Evolutionary conservation across 108 stramenopile species (phyloP).

Genomic region (Nitzschia putrida): DNA sequence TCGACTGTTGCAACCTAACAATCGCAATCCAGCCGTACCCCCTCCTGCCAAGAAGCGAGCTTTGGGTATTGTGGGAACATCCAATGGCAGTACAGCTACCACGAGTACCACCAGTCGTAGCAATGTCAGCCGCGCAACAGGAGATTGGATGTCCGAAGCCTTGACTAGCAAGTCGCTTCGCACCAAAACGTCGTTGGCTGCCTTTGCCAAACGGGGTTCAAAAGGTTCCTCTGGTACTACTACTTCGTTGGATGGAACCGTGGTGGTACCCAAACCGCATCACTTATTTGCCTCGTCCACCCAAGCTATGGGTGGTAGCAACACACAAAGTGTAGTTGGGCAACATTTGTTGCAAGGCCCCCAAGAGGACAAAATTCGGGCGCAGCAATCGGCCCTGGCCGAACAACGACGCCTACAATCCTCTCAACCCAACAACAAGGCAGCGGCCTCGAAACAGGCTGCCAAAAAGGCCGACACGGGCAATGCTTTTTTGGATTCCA

Average conservation of each 20-base stretch:
- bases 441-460: not conserved
- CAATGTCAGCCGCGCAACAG: not conserved
- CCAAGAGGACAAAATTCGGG: not conserved
- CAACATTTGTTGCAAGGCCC: not conserved
- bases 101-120: not conserved
- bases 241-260: conserved; percentile 63
- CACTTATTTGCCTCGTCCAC: conserved; percentile 30
- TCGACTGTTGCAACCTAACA: not conserved
- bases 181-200: not conserved
- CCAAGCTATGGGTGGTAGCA: not conserved
- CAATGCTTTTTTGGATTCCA: conserved; percentile 25
- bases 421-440: not conserved
- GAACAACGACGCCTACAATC: conserved; percentile 6
- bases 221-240: conserved; percentile 1
- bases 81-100: not conserved
- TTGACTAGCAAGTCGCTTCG: not conserved
- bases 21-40: not conserved
- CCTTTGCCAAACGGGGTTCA: conserved; percentile 1
- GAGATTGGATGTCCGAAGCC: conserved; percentile 29
- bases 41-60: not conserved
- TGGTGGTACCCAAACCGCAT: conserved; percentile 66
- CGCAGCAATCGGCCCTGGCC: conserved; percentile 17
- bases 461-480: not conserved
- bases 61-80: not conserved
- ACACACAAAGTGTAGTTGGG: not conserved